Evolutionary conservation across 2,329 filamentous ascomycete genomes (phyloP).

Genomic region (Hymenoscyphus infarciens): DNA sequence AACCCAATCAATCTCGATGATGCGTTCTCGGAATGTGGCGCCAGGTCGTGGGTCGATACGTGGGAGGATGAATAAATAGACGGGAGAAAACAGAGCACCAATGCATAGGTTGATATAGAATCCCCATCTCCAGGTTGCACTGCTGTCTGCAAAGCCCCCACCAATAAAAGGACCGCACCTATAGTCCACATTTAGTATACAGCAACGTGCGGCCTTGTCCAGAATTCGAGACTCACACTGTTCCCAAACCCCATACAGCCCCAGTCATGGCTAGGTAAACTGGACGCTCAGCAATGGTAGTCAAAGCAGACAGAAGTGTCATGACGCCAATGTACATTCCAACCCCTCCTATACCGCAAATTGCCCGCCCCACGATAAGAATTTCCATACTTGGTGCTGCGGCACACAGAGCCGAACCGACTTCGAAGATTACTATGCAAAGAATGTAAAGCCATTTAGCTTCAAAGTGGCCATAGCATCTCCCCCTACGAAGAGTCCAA

Average conservation of each 20-base stretch:
- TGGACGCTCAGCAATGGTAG: conserved; percentile 4
- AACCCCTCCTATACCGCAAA: conserved; percentile 27
- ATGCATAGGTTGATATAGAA: conserved; percentile 51
- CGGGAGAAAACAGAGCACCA: conserved; percentile 35
- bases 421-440: conserved; percentile 16
- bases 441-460: conserved; percentile 14
- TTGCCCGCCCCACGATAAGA: conserved; percentile 30
- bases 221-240: background rate
- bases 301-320: conserved; percentile 34
- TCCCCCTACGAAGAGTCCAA: background rate
- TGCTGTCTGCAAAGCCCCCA: conserved; percentile 33
- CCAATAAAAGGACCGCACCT: conserved; percentile 20
- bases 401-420: conserved; percentile 30
- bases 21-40: conserved; percentile 6
- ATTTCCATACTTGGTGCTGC: conserved; percentile 27
- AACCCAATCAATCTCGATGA: conserved; percentile 28
- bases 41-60: conserved; percentile 33
- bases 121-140: conserved; percentile 28
- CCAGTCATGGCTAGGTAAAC: conserved; percentile 11
- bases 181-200: background rate
- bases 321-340: conserved; percentile 29
- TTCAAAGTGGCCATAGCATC: conserved; percentile 30
- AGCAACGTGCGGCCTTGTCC: background rate
- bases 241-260: conserved; percentile 12
- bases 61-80: conserved; percentile 42